Base-by-base conservation (phyloP, 371 early-diverging fungal species). In the Mortierella sp. region DNA sequence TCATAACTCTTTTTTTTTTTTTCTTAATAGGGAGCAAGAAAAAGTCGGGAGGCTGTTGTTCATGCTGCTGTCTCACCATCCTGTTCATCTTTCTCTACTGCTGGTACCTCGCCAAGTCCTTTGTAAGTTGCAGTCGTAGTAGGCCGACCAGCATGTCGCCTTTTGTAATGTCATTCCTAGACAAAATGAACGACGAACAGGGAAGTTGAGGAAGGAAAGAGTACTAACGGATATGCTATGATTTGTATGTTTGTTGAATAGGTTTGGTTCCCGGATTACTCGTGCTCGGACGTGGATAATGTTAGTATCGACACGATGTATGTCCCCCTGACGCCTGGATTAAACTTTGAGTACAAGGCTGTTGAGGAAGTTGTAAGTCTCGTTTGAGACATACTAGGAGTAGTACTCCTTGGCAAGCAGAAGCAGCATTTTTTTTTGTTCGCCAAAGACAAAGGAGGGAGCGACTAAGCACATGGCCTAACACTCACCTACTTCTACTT, bases 11-110 rank as follows among this genome's bases (percentile, higher is more conserved):
- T 3, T 32, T 27, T 46, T 24, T n/a, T n/a, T 35, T 35, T 35
- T 35, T 35, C 35, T n/a, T 63, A 4, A 70, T 49, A 55, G 75
- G 46, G n/a, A 72, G 65, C 46, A 75, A 49, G 73, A 77, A 60
- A 55, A 58, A 32, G 55, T 71, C 38, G 12, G 75, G 78, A 68
- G 38, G 24, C 65, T 78, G 72, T 35, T 77, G 78, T 48, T 72
- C 82, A 43, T 78, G 78, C 43, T 78, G 82, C 70, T 82, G 82
- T 48, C 14, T 77, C 24, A 72, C 51, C 4, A n/a, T 82, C 32
- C 11, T 77, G 29, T 24, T 77, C 29, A 55, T 82, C 6, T n/a
- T 82, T 0, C 3, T 77, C 3, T n/a, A 65, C 54, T 71, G 73
- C n/a, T 81, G 74, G 74, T 74, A 74, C 27, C 35, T 76, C 43